Percentiles rank a stretch among this genome's conserved stretches.
These are phyloP conservation scores for Iris pallida DNA, from an alignment of 116 monocot species.

Conservation along the genomic window DNA sequence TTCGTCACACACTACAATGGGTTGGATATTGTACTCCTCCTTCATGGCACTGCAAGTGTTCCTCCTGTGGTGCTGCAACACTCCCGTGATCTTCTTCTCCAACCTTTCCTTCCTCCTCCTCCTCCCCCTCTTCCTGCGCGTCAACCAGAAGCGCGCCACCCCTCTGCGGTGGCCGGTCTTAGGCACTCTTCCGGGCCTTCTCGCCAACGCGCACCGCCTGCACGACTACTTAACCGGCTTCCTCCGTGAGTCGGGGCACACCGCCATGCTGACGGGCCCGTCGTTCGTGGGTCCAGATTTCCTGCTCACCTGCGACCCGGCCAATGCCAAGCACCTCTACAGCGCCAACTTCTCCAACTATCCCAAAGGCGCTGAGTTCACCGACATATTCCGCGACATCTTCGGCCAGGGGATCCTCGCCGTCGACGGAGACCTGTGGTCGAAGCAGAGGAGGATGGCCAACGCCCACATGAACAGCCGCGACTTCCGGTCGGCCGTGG, in stretches of 20 bases:
- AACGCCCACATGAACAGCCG: conserved; percentile 18
- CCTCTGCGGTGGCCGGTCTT: conserved; percentile 36
- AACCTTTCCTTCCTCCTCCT: conserved; percentile 9
- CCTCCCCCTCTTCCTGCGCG: conserved; percentile 6
- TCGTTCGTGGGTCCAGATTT: conserved; percentile 34
- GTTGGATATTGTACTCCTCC: too few relatives aligned
- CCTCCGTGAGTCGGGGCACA: conserved; percentile 11
- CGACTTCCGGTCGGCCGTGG: conserved; percentile 13
- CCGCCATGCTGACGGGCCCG: conserved; percentile 41
- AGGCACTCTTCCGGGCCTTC: conserved; percentile 45
- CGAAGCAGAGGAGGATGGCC: conserved; percentile 26
- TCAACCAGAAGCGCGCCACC: not conserved
- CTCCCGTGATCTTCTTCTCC: too few relatives aligned
- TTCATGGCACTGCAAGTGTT: too few relatives aligned
- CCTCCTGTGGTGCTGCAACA: too few relatives aligned
- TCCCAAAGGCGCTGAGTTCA: conserved; percentile 46
- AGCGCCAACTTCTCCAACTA: conserved; percentile 47
- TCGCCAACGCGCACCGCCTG: conserved; percentile 21
- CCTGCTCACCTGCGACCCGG: conserved; percentile 46
- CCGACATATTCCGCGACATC: conserved; percentile 46
- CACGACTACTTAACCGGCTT: conserved; percentile 19
- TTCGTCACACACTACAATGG: too few relatives aligned
- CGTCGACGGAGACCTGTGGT: conserved; percentile 36
- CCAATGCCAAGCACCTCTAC: conserved; percentile 53
- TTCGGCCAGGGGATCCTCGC: conserved; percentile 44